Base-by-base conservation (phyloP, 805 yeast species). In the Zygosaccharomyces bailii region DNA sequence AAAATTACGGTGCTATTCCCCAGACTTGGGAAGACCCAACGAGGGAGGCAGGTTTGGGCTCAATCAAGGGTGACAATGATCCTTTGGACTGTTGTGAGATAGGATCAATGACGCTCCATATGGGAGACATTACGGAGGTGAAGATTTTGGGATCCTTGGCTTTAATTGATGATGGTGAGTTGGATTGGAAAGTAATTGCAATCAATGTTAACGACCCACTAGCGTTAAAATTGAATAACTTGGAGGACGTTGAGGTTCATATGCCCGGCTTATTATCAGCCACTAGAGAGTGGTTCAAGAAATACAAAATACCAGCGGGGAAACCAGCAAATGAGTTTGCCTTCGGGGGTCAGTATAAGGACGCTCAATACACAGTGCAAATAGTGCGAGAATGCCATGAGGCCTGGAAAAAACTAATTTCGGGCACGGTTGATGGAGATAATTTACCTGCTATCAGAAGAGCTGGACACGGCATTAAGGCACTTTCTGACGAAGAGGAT, bases 21-120 rank as follows among this genome's bases (percentile, higher is more conserved):
- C 95, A 86, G 70, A 91, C 98, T 3, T 91, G 98, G 98, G 99
- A 91, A 68, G 95, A 93, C 61, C 95, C 95, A n/a, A 78, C 82
- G 46, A 8, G 17, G 16, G 42, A 44, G 7, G 71, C 70, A 42
- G 70, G 77, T 47, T 74, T 69, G 60, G 76, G 74, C 51, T 54
- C 65, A 3, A 65, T 76, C 27, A 67, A 68, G 49, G 99, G 99
- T 49, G 99, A 91, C 69, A 86, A 88, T 61, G 99, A 91, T 67
- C 99, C 99, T 3, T 70, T 91, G 50, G 99, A 91, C 61, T 90
- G 90, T 36, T 82, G 96, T 61, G 99, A 91, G 59, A 87, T 91
- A 47, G 95, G 96, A 16, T 71, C 76, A 34, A 53, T 60, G 7
- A 74, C 83, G 2, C 72, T 79, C 31, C 55, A 70, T 43, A 73